Evolutionary conservation across 345 rosid species (phyloP).

Genomic region (Capsella bursapastoris): DNA sequence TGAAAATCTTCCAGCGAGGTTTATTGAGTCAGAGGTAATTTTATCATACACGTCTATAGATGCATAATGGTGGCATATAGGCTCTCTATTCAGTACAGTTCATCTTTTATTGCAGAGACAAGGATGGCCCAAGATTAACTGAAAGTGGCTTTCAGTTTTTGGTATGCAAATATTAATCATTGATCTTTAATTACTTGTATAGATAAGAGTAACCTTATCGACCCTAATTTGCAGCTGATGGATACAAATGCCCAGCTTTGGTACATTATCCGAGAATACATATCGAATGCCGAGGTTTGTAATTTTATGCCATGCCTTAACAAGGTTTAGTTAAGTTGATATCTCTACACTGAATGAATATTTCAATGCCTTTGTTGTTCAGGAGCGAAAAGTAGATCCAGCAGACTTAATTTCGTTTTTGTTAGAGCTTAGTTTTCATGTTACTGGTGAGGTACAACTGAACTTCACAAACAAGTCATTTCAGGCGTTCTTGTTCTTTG

Average conservation of each 20-base stretch:
- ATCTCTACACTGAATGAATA: conserved; percentile 11
- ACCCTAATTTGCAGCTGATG: conserved; percentile 72
- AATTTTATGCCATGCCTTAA: neutral
- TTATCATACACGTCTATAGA: conserved; percentile 21
- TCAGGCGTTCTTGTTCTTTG: neutral
- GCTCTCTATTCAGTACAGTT: conserved; percentile 13
- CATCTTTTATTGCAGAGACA: conserved; percentile 61
- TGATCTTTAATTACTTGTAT: conserved; percentile 27
- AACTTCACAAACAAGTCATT: neutral
- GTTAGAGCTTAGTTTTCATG: conserved; percentile 97
- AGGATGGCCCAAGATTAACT: conserved; percentile 77
- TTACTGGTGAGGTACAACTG: conserved; percentile 75
- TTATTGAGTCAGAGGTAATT: conserved; percentile 75
- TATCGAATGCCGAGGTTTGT: conserved; percentile 86
- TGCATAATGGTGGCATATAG: conserved; percentile 29
- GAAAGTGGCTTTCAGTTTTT: conserved; percentile 98
- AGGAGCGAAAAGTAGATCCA: conserved; percentile 88
- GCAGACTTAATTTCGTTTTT: conserved; percentile 90
- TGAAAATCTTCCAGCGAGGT: conserved; percentile 89
- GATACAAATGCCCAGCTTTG: conserved; percentile 98
- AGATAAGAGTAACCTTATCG: conserved; percentile 34
- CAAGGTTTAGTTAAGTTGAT: conserved; percentile 32
- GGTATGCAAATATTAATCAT: conserved; percentile 58
- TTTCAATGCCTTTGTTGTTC: conserved; percentile 41
- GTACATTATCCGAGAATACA: conserved; percentile 97